Evolutionary conservation across 495 filamentous ascomycete species (phyloP).

Genomic region (Penicillium robsamsonii): DNA sequence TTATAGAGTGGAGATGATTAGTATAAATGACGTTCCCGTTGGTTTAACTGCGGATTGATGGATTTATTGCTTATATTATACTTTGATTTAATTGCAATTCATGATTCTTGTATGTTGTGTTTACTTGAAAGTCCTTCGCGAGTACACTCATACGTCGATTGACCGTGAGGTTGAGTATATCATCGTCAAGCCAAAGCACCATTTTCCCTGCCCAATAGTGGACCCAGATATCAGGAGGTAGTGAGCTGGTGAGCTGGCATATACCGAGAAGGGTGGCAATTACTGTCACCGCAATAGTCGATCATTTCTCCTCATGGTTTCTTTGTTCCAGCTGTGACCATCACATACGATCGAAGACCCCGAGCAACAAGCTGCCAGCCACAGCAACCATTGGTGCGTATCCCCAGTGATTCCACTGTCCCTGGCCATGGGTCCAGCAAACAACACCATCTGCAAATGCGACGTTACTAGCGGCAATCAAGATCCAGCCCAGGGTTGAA

Average conservation of each 20-base stretch:
- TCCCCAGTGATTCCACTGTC: conserved; percentile 56
- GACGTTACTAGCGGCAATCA: conserved; percentile 44
- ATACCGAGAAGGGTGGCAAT: not conserved
- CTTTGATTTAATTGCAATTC: not conserved
- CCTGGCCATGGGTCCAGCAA: conserved; percentile 39
- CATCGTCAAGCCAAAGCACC: not conserved
- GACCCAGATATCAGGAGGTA: conserved; percentile 3
- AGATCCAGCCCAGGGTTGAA: conserved; percentile 44
- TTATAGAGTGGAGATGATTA: conserved; percentile 17
- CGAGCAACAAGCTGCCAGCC: conserved; percentile 33
- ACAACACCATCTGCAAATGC: conserved; percentile 49
- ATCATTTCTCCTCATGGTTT: not conserved
- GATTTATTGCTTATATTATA: not conserved
- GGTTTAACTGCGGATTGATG: not conserved
- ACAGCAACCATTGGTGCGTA: conserved; percentile 46
- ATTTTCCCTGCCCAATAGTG: conserved; percentile 11
- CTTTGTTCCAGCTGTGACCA: conserved; percentile 3
- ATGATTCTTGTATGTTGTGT: not conserved
- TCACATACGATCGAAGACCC: conserved; percentile 4
- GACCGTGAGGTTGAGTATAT: not conserved
- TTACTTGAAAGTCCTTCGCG: not conserved
- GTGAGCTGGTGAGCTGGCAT: conserved; percentile 4
- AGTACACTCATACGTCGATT: not conserved
- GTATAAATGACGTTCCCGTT: conserved; percentile 14
- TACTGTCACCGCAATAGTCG: conserved; percentile 13